phyloP scores from a whole-genome alignment of 306 rosid species.

The Gillenia trifoliata region DNA sequence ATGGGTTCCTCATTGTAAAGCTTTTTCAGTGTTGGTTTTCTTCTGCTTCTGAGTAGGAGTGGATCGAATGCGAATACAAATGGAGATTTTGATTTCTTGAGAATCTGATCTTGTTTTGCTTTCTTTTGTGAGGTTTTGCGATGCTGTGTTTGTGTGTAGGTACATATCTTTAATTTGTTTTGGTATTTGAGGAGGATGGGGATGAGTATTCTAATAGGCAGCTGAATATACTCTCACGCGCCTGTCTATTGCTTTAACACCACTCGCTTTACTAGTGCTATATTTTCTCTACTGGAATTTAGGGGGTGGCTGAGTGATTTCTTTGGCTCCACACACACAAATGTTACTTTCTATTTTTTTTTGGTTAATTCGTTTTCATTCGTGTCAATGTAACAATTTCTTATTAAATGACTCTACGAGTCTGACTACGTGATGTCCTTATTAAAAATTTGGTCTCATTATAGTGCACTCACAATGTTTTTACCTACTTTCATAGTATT shows the following conservation, averaged over 20 bases:
- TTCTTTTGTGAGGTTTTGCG: not conserved
- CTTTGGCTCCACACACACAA: too few relatives aligned
- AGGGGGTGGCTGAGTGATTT: not conserved
- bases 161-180: not conserved
- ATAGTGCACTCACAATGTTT: not conserved
- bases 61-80: not conserved
- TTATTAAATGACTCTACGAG: not conserved
- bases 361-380: too few relatives aligned
- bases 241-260: not conserved
- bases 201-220: not conserved
- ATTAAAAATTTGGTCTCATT: not conserved
- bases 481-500: not conserved
- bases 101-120: not conserved
- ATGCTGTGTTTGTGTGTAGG: too few relatives aligned
- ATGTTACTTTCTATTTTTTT: too few relatives aligned
- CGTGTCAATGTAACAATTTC: too few relatives aligned
- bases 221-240: not conserved
- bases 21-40: not conserved
- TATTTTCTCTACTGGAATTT: too few relatives aligned
- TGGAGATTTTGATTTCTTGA: not conserved
- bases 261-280: not conserved
- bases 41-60: not conserved
- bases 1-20: slow-evolving; percentile 14
- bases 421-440: too few relatives aligned
- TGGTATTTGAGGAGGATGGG: not conserved